A percentile compares a stretch with the other conserved stretches of the same genome.
phyloP scores from a whole-genome alignment of 2,329 filamentous ascomycete species.

The Cryphonectria nitschkei region DNA sequence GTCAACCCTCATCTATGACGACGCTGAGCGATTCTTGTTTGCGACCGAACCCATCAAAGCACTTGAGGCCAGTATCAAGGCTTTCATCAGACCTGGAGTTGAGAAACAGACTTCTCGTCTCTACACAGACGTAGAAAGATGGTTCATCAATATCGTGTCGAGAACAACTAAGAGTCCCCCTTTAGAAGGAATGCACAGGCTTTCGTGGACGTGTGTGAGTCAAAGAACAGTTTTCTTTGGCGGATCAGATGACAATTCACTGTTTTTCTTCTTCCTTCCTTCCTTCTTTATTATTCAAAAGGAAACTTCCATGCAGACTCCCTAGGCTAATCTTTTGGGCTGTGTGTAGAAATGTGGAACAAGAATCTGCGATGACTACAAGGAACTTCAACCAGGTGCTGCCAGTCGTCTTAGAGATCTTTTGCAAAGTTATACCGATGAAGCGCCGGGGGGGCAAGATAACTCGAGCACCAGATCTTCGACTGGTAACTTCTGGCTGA shows the following conservation, averaged over 20 bases:
- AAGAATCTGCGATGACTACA: slow-evolving; percentile 20
- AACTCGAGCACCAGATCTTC: not conserved
- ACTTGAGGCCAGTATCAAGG: slow-evolving; percentile 11
- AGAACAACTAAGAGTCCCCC: not conserved
- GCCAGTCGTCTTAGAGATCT: not conserved
- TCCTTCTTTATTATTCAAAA: no score
- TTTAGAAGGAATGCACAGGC: not conserved
- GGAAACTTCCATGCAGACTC: not conserved
- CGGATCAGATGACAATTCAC: no score
- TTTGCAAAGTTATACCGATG: not conserved
- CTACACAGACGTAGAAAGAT: not conserved
- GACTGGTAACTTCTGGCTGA: not conserved
- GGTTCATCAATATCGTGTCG: not conserved
- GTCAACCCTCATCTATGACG: not conserved
- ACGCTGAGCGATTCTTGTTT: slow-evolving; percentile 14
- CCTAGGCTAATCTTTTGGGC: not conserved
- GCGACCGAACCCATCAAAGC: slow-evolving; percentile 13
- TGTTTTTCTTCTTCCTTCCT: no score
- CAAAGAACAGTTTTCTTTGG: no score
- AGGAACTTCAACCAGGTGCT: slow-evolving; percentile 15
- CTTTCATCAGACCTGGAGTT: not conserved
- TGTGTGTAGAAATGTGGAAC: slow-evolving; percentile 13
- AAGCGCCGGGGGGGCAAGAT: not conserved
- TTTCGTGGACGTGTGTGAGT: slow-evolving; percentile 25
- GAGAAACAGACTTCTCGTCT: not conserved